Base-by-base conservation (phyloP, 441 rosid species). In the Eutrema salsugineum region DNA sequence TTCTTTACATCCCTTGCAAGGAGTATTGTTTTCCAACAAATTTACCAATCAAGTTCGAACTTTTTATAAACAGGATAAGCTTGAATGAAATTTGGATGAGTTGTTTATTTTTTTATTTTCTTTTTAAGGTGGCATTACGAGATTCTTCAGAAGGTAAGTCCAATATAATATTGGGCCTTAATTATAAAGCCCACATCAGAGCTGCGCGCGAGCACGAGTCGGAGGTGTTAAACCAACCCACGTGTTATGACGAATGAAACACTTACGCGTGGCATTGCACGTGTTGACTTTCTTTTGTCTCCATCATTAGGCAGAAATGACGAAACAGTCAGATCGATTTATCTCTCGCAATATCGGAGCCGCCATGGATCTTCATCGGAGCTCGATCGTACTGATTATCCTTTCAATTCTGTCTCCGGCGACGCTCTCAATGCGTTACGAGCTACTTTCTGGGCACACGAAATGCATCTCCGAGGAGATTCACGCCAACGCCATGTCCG, bases 401-500 rank as follows among this genome's bases (percentile, higher is more conserved):
- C 11, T 86, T 2, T 88, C 80, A 65, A 4, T 84, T 48, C 50
- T 87, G 51, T 70, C 79, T 16, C 78, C 80, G 3, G 54, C 63
- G 6, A 77, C 93, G 35, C 56, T 72, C n/a, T 82, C 90, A 0
- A 59, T 87, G 42, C 85, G 90, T 6, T 85, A 84, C 87, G 91
- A 87, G 44, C 15, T 89, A 49, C 68, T 43, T 22, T 84, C 94
- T 49, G 86, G 87, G 1, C 86, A 87, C 74, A 89, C 88, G 8
- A 89, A 85, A 78, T 89, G 94, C 84, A 85, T 89, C 80, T 55
- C 88, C 43, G 94, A 89, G 69, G 94, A 89, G 80, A 85, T 89
- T 72, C 83, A 80, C 64, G 79, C 71, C 68, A 82, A 79, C 53
- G 67, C 90, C 33, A 78, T 89, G 90, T 42, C 84, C 61, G 87